Evolutionary conservation across 495 filamentous ascomycete species (phyloP).

Genomic region (Hypoxylon trugodes): DNA sequence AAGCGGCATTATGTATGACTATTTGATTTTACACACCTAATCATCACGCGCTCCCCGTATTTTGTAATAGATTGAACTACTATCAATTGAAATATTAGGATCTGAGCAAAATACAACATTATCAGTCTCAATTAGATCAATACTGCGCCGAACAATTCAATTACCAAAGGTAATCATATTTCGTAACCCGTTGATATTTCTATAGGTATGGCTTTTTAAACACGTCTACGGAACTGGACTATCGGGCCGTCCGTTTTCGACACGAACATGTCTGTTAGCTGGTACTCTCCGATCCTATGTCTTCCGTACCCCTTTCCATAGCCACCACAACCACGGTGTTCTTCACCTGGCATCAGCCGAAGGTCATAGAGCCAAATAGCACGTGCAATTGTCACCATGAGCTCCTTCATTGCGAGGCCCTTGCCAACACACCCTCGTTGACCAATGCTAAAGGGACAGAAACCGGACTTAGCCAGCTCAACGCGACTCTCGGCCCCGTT

Average conservation of each 20-base stretch:
- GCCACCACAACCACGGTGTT: neutral
- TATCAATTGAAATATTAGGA: too few species aligned
- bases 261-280: neutral
- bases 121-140: too few species aligned
- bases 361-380: neutral
- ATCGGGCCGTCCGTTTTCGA: neutral
- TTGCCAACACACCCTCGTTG: neutral
- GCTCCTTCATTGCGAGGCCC: neutral
- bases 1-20: too few species aligned
- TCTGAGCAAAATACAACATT: too few species aligned
- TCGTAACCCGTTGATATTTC: too few species aligned
- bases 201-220: too few species aligned
- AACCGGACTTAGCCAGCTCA: neutral
- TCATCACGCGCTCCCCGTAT: too few species aligned
- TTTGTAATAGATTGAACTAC: too few species aligned
- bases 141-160: too few species aligned
- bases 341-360: neutral
- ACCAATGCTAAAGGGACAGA: neutral
- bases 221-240: neutral
- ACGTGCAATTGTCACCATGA: neutral
- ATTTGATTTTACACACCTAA: too few species aligned
- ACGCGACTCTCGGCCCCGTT: neutral
- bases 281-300: neutral
- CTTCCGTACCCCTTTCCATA: neutral
- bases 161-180: too few species aligned